Evolutionary conservation across 2,329 filamentous ascomycete genomes (phyloP).

Genomic region (Zymoseptoria brevis): DNA sequence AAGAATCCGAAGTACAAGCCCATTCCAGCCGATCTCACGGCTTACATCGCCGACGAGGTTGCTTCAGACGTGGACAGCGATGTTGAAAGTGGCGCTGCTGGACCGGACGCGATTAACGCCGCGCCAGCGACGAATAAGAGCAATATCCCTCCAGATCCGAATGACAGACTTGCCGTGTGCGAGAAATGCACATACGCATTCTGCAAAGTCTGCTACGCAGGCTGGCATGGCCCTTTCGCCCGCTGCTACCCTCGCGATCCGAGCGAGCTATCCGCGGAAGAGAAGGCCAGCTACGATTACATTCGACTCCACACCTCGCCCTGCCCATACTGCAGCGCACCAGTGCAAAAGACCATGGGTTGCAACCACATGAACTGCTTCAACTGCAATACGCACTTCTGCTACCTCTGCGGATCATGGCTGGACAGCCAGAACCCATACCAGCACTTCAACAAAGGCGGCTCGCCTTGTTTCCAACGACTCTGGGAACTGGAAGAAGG

Average conservation of each 20-base stretch:
- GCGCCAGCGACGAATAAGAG: constrained; percentile 15
- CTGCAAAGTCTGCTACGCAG: constrained; percentile 63
- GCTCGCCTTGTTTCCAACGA: constrained; percentile 64
- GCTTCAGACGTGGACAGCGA: constrained; percentile 30
- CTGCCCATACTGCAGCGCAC: constrained; percentile 79
- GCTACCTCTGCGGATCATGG: constrained; percentile 89
- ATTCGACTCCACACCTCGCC: constrained; percentile 72
- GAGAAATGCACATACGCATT: constrained; percentile 87
- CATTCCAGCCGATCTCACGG: constrained; percentile 34
- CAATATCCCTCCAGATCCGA: constrained; percentile 19
- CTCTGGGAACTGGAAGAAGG: constrained; percentile 86
- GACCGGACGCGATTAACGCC: constrained; percentile 4
- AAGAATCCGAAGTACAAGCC: constrained; percentile 46
- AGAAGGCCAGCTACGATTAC: constrained; percentile 80
- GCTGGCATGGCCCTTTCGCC: constrained; percentile 91
- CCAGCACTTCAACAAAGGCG: constrained; percentile 72
- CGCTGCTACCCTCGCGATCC: constrained; percentile 59
- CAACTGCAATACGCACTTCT: constrained; percentile 85
- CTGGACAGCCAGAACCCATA: constrained; percentile 76
- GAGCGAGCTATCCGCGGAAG: constrained; percentile 70
- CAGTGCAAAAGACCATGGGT: constrained; percentile 81
- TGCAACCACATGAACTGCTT: constrained; percentile 97
- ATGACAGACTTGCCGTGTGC: constrained; percentile 70
- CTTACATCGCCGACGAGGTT: constrained; percentile 32
- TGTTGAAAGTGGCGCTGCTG: constrained; percentile 2